These are phyloP conservation scores for Holtermanniella nyarrowii DNA, from an alignment of 768 basidiomycete genomes.

Conservation along the genomic window DNA sequence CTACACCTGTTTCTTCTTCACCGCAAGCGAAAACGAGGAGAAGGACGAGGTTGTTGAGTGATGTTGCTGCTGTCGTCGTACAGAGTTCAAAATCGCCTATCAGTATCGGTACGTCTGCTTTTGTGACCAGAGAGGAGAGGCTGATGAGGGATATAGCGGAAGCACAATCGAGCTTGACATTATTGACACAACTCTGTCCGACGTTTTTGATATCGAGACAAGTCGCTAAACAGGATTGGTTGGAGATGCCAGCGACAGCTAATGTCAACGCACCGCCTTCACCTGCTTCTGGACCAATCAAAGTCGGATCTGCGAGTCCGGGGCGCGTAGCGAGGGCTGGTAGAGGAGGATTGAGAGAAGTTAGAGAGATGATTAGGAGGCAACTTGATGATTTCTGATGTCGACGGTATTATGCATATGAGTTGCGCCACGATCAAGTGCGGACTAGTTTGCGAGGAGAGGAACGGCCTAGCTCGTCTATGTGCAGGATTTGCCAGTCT, in stretches of 20 bases:
- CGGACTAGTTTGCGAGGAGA: no score
- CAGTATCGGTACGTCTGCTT: slow-evolving; percentile 20
- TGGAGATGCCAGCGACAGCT: slow-evolving; percentile 37
- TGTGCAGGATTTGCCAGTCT: no score
- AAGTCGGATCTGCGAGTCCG: slow-evolving; percentile 31
- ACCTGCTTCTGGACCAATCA: slow-evolving; percentile 7
- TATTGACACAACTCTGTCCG: slow-evolving; percentile 38
- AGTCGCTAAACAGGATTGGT: slow-evolving; percentile 33
- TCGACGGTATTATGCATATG: no score
- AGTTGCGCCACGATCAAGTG: no score
- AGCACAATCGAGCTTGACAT: slow-evolving; percentile 33
- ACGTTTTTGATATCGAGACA: slow-evolving; percentile 33
- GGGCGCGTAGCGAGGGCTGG: slow-evolving; percentile 26
- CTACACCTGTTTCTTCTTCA: slow-evolving; percentile 4
- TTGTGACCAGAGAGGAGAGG: not conserved
- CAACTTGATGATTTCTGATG: slow-evolving; percentile 25
- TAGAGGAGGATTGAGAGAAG: slow-evolving; percentile 32
- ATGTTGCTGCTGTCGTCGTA: slow-evolving; percentile 39
- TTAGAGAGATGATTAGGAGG: slow-evolving; percentile 39
- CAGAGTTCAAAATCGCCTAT: slow-evolving; percentile 41
- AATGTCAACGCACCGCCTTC: slow-evolving; percentile 1
- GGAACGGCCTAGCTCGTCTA: not conserved
- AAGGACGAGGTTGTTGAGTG: slow-evolving; percentile 35
- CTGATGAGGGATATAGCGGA: slow-evolving; percentile 23
- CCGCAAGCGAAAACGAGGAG: slow-evolving; percentile 20